phyloP scores from a whole-genome alignment of 139 green algal species.

The Picochlorum sp. region DNA sequence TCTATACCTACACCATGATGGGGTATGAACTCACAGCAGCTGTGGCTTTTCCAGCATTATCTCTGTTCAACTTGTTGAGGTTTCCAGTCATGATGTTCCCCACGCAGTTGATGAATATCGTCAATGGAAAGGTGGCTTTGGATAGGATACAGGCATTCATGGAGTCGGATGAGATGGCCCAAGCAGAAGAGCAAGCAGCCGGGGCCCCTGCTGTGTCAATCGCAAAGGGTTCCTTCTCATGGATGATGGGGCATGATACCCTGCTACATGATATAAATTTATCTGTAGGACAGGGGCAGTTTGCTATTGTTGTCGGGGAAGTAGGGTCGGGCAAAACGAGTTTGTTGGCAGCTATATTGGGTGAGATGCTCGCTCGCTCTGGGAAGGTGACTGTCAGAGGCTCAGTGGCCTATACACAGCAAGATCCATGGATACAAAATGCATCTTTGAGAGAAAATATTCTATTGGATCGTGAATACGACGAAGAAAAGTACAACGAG shows the following conservation, averaged over 20 bases:
- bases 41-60: slow-evolving; percentile 72
- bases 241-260: slow-evolving; percentile 2
- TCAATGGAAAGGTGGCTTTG: slow-evolving; percentile 62
- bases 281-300: slow-evolving; percentile 23
- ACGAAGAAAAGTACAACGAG: slow-evolving; percentile 39
- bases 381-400: slow-evolving; percentile 26
- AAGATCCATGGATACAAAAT: slow-evolving; percentile 71
- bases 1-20: slow-evolving; percentile 43
- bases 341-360: slow-evolving; percentile 53
- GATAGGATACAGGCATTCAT: slow-evolving; percentile 69
- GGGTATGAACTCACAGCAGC: slow-evolving; percentile 53
- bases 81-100: slow-evolving; percentile 62
- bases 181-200: slow-evolving; percentile 6
- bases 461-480: slow-evolving; percentile 55
- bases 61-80: slow-evolving; percentile 78
- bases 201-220: slow-evolving; percentile 1
- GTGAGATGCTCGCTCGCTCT: slow-evolving; percentile 28
- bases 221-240: slow-evolving; percentile 26
- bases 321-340: slow-evolving; percentile 56
- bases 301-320: slow-evolving; percentile 44
- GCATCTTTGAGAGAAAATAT: slow-evolving; percentile 71
- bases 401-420: slow-evolving; percentile 55
- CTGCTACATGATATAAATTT: slow-evolving; percentile 32
- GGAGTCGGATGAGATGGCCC: slow-evolving; percentile 52
- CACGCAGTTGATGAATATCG: slow-evolving; percentile 63